phyloP scores from a whole-genome alignment of 306 rosid species.

The Albizia julibrissin region DNA sequence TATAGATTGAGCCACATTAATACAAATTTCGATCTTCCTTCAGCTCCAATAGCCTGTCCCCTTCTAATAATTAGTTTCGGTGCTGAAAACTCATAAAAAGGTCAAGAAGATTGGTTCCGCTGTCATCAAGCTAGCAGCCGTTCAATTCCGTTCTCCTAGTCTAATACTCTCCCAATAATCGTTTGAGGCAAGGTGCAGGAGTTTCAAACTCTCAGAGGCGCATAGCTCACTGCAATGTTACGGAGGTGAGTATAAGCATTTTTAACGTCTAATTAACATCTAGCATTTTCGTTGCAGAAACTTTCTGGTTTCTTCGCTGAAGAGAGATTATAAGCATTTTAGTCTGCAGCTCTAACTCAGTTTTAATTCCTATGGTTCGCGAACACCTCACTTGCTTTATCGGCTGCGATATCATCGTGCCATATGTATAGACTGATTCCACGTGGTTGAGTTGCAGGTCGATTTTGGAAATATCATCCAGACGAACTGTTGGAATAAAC shows the following conservation, averaged over 20 bases:
- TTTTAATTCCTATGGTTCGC: neutral
- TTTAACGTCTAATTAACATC: neutral
- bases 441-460: conserved; percentile 54
- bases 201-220: neutral
- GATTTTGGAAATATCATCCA: conserved; percentile 64
- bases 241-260: conserved; percentile 42
- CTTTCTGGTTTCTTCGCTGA: conserved; percentile 1
- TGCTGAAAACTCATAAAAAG: neutral
- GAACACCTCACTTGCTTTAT: conserved; percentile 12
- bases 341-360: neutral
- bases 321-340: neutral
- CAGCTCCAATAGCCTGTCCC: neutral
- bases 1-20: neutral
- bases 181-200: neutral
- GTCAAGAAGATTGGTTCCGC: neutral
- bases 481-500: conserved; percentile 49
- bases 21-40: neutral
- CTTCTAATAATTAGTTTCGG: neutral
- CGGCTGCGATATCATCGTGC: neutral
- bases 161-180: conserved; percentile 17
- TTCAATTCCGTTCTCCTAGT: conserved; percentile 8
- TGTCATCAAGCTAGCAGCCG: neutral
- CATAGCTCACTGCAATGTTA: conserved; percentile 46
- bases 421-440: conserved; percentile 25
- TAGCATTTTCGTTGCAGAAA: conserved; percentile 1